These are phyloP conservation scores for Boletus coccyginus DNA, from an alignment of 768 basidiomycete species.

Conservation along the genomic window DNA sequence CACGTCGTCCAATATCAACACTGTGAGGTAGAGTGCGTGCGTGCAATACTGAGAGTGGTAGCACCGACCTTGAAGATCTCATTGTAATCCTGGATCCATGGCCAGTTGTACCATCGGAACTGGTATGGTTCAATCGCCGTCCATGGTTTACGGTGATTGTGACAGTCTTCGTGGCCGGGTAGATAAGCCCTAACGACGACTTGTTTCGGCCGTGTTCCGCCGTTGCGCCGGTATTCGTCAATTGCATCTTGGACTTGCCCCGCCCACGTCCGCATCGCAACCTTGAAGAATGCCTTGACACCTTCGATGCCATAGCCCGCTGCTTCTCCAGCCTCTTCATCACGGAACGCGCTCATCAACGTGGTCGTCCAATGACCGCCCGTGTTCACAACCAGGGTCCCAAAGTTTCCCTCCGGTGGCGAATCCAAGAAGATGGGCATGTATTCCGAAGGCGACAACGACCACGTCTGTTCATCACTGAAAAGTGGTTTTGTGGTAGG, in stretches of 20 bases:
- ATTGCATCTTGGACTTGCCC: constrained; percentile 46
- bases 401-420: constrained; percentile 51
- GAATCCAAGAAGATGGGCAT: constrained; percentile 44
- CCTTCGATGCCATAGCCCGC: constrained; percentile 49
- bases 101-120: constrained; percentile 65
- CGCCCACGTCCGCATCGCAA: constrained; percentile 59
- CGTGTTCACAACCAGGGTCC: constrained; percentile 61
- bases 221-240: constrained; percentile 30
- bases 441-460: constrained; percentile 50
- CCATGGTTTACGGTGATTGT: constrained; percentile 46
- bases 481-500: constrained; percentile 42
- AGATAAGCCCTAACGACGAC: constrained; percentile 60
- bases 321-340: constrained; percentile 28
- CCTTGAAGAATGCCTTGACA: constrained; percentile 55
- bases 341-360: constrained; percentile 43
- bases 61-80: constrained; percentile 51
- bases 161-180: constrained; percentile 67
- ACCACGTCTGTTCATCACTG: constrained; percentile 55
- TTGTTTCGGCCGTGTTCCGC: constrained; percentile 34
- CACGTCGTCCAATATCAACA: background rate
- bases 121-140: constrained; percentile 40
- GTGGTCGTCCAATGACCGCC: constrained; percentile 70
- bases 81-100: constrained; percentile 56
- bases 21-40: background rate
- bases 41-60: background rate